phyloP scores from a whole-genome alignment of 129 eudicot species.

The Escallonia herrerae region DNA sequence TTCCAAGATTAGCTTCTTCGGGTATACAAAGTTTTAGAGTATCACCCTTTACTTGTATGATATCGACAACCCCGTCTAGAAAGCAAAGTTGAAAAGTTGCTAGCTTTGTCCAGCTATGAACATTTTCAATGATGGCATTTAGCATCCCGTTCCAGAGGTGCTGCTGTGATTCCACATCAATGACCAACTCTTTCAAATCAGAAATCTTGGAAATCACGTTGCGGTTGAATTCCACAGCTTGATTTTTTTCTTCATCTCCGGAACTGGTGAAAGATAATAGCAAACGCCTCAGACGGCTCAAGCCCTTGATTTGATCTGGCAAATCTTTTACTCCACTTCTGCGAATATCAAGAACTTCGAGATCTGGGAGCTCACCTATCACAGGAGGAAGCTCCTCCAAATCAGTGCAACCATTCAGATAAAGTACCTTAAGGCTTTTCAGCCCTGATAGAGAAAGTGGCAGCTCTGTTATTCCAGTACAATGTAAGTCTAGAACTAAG shows the following conservation, averaged over 20 bases:
- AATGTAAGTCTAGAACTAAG: constrained; percentile 19
- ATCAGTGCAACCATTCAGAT: constrained; percentile 19
- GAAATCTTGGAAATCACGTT: constrained; percentile 6
- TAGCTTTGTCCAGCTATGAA: constrained; percentile 1
- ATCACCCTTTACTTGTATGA: constrained; percentile 21
- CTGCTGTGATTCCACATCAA: constrained; percentile 21
- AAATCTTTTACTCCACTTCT: constrained; percentile 17
- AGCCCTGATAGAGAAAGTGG: constrained; percentile 11
- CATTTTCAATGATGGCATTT: constrained; percentile 19
- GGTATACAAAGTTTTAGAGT: constrained; percentile 21
- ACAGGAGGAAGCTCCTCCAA: constrained; percentile 20
- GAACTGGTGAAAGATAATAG: constrained; percentile 12
- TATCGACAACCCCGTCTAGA: constrained; percentile 14
- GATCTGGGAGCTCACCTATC: constrained; percentile 12
- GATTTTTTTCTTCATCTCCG: background rate
- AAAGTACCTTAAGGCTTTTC: constrained; percentile 16
- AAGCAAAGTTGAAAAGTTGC: constrained; percentile 19
- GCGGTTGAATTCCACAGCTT: background rate
- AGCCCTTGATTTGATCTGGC: constrained; percentile 9
- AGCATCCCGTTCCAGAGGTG: constrained; percentile 13
- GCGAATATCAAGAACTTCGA: constrained; percentile 29
- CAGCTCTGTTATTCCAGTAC: constrained; percentile 19
- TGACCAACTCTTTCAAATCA: constrained; percentile 25
- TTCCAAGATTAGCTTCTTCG: constrained; percentile 9
- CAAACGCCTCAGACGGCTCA: constrained; percentile 19